Conservation (phyloP, 768 basidiomycete genomes). For the Mrakia blollopis region DNA sequence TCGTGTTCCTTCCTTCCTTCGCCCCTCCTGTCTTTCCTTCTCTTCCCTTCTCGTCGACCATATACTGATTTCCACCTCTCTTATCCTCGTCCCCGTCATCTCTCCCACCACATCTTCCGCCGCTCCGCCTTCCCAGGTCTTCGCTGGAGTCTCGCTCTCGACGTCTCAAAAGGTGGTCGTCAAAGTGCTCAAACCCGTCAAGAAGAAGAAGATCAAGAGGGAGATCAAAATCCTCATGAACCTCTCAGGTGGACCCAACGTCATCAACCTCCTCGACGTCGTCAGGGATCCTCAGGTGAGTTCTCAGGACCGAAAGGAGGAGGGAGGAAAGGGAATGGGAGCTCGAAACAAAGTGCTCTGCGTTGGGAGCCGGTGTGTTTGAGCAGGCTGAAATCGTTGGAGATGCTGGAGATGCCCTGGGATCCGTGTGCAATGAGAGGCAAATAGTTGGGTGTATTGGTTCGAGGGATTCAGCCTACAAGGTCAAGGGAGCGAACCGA, state of each 20-base stretch:
- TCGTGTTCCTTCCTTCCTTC: neutral
- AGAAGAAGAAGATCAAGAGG: conserved; percentile 99
- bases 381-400: too few relatives aligned
- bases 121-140: conserved; percentile 48
- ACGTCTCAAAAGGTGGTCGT: conserved; percentile 94
- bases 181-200: conserved; percentile 97
- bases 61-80: too few relatives aligned
- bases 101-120: too few relatives aligned
- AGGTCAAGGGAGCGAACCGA: too few relatives aligned
- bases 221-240: conserved; percentile 99
- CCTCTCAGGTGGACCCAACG: conserved; percentile 89
- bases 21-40: neutral
- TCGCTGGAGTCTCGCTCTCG: conserved; percentile 86
- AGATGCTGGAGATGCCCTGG: too few relatives aligned
- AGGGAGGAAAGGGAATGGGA: neutral
- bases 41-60: too few relatives aligned
- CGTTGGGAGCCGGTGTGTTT: too few relatives aligned
- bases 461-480: too few relatives aligned
- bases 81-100: too few relatives aligned
- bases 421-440: too few relatives aligned
- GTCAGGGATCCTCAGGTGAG: conserved; percentile 72
- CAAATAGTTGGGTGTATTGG: too few relatives aligned
- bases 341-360: neutral
- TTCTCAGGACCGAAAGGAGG: neutral
- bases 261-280: conserved; percentile 87